phyloP scores from a whole-genome alignment of 352 stramenopile genomes.

The Pythium pyrilobum region DNA sequence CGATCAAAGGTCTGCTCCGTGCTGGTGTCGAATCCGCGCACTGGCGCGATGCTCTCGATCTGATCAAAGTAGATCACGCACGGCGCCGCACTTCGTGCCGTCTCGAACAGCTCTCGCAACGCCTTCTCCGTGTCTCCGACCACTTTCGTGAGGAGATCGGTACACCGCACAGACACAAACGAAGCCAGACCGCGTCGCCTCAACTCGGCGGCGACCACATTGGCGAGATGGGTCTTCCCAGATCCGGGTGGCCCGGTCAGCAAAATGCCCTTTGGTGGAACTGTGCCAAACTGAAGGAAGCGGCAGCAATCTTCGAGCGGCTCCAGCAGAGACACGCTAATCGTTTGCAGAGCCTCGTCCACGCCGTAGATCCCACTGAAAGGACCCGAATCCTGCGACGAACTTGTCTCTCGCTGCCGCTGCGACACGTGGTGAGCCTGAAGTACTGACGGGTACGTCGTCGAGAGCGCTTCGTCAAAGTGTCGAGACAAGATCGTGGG shows the following conservation, averaged over 20 bases:
- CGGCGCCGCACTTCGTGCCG: constrained; percentile 76
- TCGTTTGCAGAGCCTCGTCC: constrained; percentile 93
- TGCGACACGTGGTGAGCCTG: constrained; percentile 93
- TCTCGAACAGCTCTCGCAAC: constrained; percentile 83
- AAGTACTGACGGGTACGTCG: constrained; percentile 94
- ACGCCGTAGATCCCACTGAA: constrained; percentile 94
- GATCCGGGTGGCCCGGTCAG: constrained; percentile 98
- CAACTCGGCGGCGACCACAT: constrained; percentile 57
- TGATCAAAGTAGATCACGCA: constrained; percentile 92
- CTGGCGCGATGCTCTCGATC: constrained; percentile 85
- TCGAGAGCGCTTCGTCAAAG: constrained; percentile 86
- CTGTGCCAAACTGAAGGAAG: constrained; percentile 97
- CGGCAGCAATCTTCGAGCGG: constrained; percentile 94
- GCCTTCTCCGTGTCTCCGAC: constrained; percentile 88
- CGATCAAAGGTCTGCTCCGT: constrained; percentile 92
- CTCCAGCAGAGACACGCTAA: constrained; percentile 96
- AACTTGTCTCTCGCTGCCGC: constrained; percentile 22
- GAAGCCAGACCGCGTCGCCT: constrained; percentile 57
- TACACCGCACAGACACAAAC: constrained; percentile 86
- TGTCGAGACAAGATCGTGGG: constrained; percentile 23
- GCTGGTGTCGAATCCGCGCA: constrained; percentile 87
- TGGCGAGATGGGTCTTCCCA: constrained; percentile 96
- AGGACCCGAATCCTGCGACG: background rate
- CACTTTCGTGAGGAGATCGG: constrained; percentile 87
- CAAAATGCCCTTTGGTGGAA: constrained; percentile 95